These are phyloP conservation scores for Auricularia auricula-judae DNA, from an alignment of 768 basidiomycete species.

Conservation along the genomic window DNA sequence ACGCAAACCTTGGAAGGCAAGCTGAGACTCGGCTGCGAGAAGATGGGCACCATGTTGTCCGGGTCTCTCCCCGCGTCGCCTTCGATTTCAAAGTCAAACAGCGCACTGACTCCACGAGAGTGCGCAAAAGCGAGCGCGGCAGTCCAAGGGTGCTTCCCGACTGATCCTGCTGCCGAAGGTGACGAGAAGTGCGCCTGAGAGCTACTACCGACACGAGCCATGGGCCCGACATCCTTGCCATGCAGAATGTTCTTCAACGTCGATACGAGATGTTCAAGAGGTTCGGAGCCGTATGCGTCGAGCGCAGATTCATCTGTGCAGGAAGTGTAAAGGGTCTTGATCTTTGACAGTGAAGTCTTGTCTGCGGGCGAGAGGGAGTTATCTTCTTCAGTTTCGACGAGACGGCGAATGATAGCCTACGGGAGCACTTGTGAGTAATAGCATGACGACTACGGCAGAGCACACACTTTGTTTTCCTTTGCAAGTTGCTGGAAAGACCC, in stretches of 20 bases:
- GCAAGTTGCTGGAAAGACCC: conserved; percentile 64
- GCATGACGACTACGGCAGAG: not conserved
- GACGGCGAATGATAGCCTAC: conserved; percentile 21
- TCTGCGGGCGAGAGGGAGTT: conserved; percentile 28
- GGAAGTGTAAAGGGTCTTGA: conserved; percentile 62
- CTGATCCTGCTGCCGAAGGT: conserved; percentile 16
- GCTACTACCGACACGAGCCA: not conserved
- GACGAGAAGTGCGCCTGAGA: not conserved
- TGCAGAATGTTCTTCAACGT: conserved; percentile 50
- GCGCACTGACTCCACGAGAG: conserved; percentile 66
- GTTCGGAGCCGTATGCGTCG: conserved; percentile 59
- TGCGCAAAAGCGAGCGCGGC: conserved; percentile 79
- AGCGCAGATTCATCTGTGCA: conserved; percentile 75
- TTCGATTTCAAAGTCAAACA: conserved; percentile 78
- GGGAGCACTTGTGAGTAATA: not conserved
- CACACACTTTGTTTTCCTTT: conserved; percentile 57
- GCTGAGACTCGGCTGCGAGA: conserved; percentile 69
- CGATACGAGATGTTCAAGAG: conserved; percentile 56
- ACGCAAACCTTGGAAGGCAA: conserved; percentile 70
- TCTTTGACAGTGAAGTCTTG: conserved; percentile 47
- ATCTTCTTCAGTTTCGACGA: conserved; percentile 15
- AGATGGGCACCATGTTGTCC: conserved; percentile 75
- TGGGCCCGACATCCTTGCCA: conserved; percentile 29
- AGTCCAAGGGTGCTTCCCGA: conserved; percentile 43
- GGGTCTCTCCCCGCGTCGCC: conserved; percentile 84